Evolutionary conservation across 2,329 filamentous ascomycete genomes (phyloP).

Genomic region (Tolypocladium inflatum): DNA sequence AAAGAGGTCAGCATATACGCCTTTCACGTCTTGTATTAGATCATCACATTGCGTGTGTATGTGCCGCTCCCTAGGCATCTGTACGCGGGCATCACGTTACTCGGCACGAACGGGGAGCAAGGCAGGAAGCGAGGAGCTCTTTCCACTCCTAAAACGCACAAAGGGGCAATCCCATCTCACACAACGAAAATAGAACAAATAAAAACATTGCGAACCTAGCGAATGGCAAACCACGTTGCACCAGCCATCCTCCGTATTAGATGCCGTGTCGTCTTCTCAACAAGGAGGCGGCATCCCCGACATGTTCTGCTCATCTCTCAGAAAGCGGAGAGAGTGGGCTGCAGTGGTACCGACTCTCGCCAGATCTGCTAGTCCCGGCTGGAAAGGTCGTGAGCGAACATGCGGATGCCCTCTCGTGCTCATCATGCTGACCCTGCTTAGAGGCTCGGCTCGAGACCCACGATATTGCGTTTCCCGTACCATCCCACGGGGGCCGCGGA

Average conservation of each 20-base stretch:
- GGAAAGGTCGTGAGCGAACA: constrained; percentile 13
- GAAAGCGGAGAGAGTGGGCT: constrained; percentile 26
- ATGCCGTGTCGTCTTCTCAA: not conserved
- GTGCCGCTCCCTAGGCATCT: not conserved
- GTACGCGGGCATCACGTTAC: not conserved
- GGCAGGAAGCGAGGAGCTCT: not conserved
- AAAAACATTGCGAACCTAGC: not conserved
- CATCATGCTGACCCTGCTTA: constrained; percentile 13
- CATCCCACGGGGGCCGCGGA: not conserved
- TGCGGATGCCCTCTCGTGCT: not conserved
- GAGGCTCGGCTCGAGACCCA: constrained; percentile 32
- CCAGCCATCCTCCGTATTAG: not conserved
- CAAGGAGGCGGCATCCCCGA: not conserved
- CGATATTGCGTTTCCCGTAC: constrained; percentile 33
- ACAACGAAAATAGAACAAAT: not conserved
- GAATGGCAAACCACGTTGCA: not conserved
- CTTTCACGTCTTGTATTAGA: not conserved
- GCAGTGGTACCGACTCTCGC: constrained; percentile 16
- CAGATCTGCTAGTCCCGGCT: constrained; percentile 5
- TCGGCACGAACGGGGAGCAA: not conserved
- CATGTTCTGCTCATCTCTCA: constrained; percentile 30
- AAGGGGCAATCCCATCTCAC: not conserved
- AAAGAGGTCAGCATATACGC: not conserved
- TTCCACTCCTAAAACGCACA: not conserved
- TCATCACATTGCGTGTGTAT: not conserved